Evolutionary conservation across 2,329 filamentous ascomycete species (phyloP), one percentile per base, ranked within the genome.

Genomic region (Diaporthe longicolla): DNA sequence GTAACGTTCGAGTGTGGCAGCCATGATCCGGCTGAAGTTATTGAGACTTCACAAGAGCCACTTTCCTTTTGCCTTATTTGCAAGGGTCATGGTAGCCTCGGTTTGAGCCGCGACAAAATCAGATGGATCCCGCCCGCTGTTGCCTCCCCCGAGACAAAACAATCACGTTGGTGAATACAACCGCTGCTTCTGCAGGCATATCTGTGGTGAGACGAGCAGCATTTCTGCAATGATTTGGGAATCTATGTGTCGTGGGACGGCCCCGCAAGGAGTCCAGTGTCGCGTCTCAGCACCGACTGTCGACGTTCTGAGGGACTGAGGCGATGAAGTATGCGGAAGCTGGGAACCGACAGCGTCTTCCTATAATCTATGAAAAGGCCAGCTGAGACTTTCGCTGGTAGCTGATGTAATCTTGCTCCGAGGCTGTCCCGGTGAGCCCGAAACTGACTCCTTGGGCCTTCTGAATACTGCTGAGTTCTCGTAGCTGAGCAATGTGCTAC

Each of bases 151-250:
- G 10, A 50, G 9, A 9, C 9, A 48, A n/a, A 50, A 50, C 13
- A 35, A 43, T 24, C 50, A 21, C 15, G 45, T 55, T 70, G 35
- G 69, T 40, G 57, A 71, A 43, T 43, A 2, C 7, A n/a, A 19
- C 6, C 43, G 21, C 35, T 4, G 10, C 40, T 40, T 29, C 45
- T 57, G 32, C 45, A 63, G 45, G 45, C 57, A 54, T 8, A 32
- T 52, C 19, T 29, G 45, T 35, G 19, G 21, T n/a, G 32, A 54
- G 57, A 45, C 24, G 43, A 52, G 69, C 55, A 45, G 70, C 35
- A 63, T 35, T 24, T 29, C 32, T 63, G 26, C n/a, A 54, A 32
- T 45, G 10, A 13, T 63, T 24, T 52, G 43, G n/a, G 29, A 37
- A 40, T 40, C 52, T 29, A 11, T 29, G 24, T 24, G 48, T 35